Percentiles rank a stretch among this genome's conserved stretches.
Conservation (phyloP, 331 rosid genomes). For the Acacia pycnantha region DNA sequence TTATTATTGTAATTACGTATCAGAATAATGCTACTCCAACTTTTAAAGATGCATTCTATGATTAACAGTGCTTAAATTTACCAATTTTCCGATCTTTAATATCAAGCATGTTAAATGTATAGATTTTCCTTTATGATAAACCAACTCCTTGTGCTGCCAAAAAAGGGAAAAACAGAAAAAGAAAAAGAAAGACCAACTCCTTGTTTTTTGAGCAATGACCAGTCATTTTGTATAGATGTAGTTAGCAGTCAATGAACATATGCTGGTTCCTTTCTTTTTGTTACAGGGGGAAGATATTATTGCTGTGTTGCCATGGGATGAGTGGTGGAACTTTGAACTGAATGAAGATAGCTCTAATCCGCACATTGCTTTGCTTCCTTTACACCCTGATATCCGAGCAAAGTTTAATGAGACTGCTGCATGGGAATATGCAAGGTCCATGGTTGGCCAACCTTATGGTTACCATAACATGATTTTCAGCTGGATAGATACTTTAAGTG, state of each 20-base stretch:
- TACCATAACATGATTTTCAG: constrained; percentile 96
- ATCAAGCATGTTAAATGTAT: background rate
- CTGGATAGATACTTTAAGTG: constrained; percentile 86
- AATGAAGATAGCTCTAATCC: constrained; percentile 80
- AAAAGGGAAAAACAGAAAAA: background rate
- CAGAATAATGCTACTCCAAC: background rate
- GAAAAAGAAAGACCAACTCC: background rate
- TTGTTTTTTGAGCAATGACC: constrained; percentile 13
- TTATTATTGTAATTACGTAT: background rate
- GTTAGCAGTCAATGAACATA: constrained; percentile 5
- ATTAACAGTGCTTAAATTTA: background rate
- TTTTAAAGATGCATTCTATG: background rate
- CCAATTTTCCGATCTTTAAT: background rate
- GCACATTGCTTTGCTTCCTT: constrained; percentile 89
- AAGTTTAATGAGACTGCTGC: constrained; percentile 94
- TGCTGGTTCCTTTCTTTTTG: constrained; percentile 28
- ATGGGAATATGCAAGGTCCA: constrained; percentile 89
- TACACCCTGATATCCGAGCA: constrained; percentile 78
- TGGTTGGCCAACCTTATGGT: constrained; percentile 87
- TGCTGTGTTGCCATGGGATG: constrained; percentile 88
- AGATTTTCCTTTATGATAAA: constrained; percentile 10
- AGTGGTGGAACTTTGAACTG: constrained; percentile 95
- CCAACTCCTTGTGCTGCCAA: background rate
- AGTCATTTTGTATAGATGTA: constrained; percentile 1
- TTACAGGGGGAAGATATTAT: constrained; percentile 87